phyloP scores from a whole-genome alignment of 768 basidiomycete species.

The Macrolepiota dolichaula region DNA sequence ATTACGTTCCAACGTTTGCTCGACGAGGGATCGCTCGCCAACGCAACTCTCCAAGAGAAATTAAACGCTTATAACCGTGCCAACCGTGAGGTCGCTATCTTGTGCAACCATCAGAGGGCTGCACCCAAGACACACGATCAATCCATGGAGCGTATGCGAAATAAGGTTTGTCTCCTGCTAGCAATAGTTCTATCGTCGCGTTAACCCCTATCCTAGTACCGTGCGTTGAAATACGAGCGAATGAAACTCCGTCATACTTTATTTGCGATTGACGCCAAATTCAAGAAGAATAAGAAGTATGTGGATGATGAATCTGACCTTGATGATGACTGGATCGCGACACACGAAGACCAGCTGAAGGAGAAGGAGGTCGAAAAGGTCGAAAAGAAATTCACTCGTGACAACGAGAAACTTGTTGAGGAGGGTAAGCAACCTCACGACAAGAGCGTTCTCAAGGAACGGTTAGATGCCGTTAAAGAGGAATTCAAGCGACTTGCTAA shows the following conservation, averaged over 20 bases:
- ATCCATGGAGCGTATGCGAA: slow-evolving; percentile 90
- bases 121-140: slow-evolving; percentile 91
- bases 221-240: slow-evolving; percentile 90
- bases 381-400: slow-evolving; percentile 93
- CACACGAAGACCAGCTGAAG: slow-evolving; percentile 75
- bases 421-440: slow-evolving; percentile 61
- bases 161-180: slow-evolving; percentile 58
- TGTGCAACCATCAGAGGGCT: slow-evolving; percentile 98
- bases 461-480: slow-evolving; percentile 65
- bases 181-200: slow-evolving; percentile 8
- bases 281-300: slow-evolving; percentile 79
- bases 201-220: slow-evolving; percentile 50
- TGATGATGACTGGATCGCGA: slow-evolving; percentile 86
- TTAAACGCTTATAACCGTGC: slow-evolving; percentile 96
- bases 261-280: slow-evolving; percentile 73
- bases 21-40: slow-evolving; percentile 57
- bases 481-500: slow-evolving; percentile 73
- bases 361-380: slow-evolving; percentile 84
- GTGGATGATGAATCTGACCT: slow-evolving; percentile 86
- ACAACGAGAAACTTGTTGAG: slow-evolving; percentile 81
- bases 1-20: slow-evolving; percentile 91
- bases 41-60: slow-evolving; percentile 89
- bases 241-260: slow-evolving; percentile 94
- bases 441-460: slow-evolving; percentile 63
- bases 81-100: slow-evolving; percentile 93